A percentile compares a stretch with the other conserved stretches of the same genome.
These are phyloP conservation scores for Pseudonitzschia pungens DNA, from an alignment of 108 stramenopile genomes.

Conservation along the genomic window DNA sequence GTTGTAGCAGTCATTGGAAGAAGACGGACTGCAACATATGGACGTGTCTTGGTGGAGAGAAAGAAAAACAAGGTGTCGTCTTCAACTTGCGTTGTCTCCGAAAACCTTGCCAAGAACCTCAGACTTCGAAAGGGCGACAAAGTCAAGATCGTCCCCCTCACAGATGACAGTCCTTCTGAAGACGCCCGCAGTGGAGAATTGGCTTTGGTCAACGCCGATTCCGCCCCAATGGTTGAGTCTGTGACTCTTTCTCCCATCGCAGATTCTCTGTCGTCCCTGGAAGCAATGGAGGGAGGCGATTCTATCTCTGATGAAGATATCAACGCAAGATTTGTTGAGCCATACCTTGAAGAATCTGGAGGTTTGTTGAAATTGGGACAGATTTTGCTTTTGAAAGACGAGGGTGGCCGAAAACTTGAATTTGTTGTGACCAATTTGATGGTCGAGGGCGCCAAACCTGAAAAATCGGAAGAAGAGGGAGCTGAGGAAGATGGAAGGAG, in stretches of 20 bases:
- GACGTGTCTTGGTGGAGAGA: conserved; percentile 41
- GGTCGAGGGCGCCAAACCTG: conserved; percentile 45
- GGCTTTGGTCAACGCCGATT: conserved; percentile 43
- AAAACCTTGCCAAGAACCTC: conserved; percentile 72
- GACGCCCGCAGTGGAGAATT: conserved; percentile 64
- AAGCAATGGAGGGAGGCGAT: conserved; percentile 69
- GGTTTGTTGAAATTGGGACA: conserved; percentile 63
- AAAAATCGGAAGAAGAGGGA: conserved; percentile 28
- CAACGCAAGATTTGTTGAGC: conserved; percentile 63
- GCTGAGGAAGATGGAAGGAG: conserved; percentile 40
- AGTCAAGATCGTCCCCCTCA: conserved; percentile 65
- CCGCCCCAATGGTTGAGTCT: conserved; percentile 46
- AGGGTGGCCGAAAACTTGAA: conserved; percentile 59
- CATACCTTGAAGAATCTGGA: conserved; percentile 56
- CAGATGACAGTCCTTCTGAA: conserved; percentile 11
- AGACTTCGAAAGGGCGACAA: conserved; percentile 76
- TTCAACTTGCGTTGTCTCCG: conserved; percentile 39
- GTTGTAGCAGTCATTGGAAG: conserved; percentile 72
- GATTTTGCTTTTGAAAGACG: conserved; percentile 60
- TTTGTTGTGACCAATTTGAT: conserved; percentile 72
- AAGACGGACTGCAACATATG: conserved; percentile 77
- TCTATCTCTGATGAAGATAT: conserved; percentile 69
- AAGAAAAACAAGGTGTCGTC: conserved; percentile 21
- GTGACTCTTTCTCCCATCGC: conserved; percentile 79
- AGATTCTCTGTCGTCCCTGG: conserved; percentile 61